Evolutionary conservation across 148 eudicot genomes (phyloP).

Genomic region (Diospyros lotus): DNA sequence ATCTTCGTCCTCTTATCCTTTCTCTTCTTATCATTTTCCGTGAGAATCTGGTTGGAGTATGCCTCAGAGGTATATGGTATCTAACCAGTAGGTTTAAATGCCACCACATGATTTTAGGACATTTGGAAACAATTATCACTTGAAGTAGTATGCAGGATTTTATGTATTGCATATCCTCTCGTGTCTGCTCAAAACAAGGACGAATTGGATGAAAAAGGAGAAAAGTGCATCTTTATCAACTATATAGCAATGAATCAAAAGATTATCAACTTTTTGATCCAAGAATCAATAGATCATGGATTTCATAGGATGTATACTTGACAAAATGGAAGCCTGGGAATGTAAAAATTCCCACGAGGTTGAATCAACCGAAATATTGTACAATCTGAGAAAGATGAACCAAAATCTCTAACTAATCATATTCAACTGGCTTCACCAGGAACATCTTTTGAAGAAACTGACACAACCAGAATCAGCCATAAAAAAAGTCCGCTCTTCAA

Average conservation of each 20-base stretch:
- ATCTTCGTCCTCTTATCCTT: no score
- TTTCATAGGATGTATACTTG: not conserved
- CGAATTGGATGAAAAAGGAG: not conserved
- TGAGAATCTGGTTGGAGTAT: no score
- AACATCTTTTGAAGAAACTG: not conserved
- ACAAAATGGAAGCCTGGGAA: slow-evolving; percentile 1
- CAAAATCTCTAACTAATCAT: not conserved
- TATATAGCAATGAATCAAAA: not conserved
- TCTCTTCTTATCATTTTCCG: no score
- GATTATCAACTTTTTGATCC: not conserved
- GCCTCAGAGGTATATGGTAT: no score
- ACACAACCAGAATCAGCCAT: not conserved
- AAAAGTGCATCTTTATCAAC: not conserved
- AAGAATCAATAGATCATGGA: not conserved
- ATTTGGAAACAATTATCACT: no score
- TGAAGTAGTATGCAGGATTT: no score
- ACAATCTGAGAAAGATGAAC: not conserved
- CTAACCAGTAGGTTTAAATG: no score
- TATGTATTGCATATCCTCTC: not conserved
- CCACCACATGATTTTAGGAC: no score
- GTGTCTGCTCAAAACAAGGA: not conserved
- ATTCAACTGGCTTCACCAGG: not conserved
- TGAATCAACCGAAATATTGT: not conserved
- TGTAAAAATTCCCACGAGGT: not conserved
- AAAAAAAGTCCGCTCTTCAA: not conserved